A percentile compares a stretch with the other conserved stretches of the same genome.
Evolutionary conservation across 1,139 yeast genomes (phyloP).

Genomic region (Pichia terricola): DNA sequence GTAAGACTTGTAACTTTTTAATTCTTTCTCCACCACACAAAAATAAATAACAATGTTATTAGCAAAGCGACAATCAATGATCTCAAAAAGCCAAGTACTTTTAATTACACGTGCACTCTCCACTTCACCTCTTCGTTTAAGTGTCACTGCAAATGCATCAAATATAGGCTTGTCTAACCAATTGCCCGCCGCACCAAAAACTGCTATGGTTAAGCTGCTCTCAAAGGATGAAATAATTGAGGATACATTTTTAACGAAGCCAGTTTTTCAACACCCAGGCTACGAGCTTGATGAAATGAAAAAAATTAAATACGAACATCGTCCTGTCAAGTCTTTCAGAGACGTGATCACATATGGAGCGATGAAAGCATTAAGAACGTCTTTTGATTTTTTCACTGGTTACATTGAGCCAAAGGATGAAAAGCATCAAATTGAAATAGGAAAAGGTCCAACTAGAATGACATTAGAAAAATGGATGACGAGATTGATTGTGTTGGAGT

Average conservation of each 20-base stretch:
- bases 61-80: no score
- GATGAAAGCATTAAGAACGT: conserved; percentile 35
- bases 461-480: conserved; percentile 59
- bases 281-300: conserved; percentile 40
- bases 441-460: conserved; percentile 34
- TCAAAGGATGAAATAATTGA: conserved; percentile 8
- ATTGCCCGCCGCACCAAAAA: conserved; percentile 4
- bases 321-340: conserved; percentile 37
- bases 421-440: conserved; percentile 20
- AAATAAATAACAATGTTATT: no score
- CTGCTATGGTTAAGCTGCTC: conserved; percentile 10
- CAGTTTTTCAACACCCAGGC: conserved; percentile 25
- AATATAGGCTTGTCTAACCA: no score
- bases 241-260: conserved; percentile 19
- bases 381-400: conserved; percentile 59
- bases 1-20: no score
- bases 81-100: no score
- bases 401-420: conserved; percentile 41
- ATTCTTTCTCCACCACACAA: no score
- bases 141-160: no score
- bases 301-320: conserved; percentile 40
- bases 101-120: no score
- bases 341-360: conserved; percentile 47
- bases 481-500: conserved; percentile 59
- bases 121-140: no score